phyloP scores from a whole-genome alignment of 257 asterid species.

The Solanum chiquidenum region DNA sequence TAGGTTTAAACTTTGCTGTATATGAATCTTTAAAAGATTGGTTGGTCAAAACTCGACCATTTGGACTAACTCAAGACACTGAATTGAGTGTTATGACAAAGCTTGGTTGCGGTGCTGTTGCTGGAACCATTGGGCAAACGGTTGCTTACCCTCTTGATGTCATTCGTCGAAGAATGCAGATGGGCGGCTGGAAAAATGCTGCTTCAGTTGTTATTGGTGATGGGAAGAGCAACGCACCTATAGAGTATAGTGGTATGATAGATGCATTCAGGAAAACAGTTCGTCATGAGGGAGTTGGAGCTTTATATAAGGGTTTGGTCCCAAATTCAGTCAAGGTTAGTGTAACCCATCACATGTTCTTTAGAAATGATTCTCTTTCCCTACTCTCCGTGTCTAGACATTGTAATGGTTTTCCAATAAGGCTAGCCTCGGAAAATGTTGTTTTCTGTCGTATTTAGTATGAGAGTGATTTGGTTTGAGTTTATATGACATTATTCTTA shows the following conservation, averaged over 20 bases:
- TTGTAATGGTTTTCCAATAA: not conserved
- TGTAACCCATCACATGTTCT: not conserved
- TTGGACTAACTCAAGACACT: slow-evolving; percentile 55
- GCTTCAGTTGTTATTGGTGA: slow-evolving; percentile 73
- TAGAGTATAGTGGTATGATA: slow-evolving; percentile 82
- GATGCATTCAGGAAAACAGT: slow-evolving; percentile 98
- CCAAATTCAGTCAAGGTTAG: slow-evolving; percentile 98
- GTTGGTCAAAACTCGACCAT: slow-evolving; percentile 50
- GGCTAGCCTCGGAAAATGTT: not conserved
- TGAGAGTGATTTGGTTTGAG: not conserved
- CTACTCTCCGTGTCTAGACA: not conserved
- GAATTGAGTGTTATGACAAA: slow-evolving; percentile 77
- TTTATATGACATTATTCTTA: not conserved
- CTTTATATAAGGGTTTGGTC: slow-evolving; percentile 91
- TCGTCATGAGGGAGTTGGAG: slow-evolving; percentile 75
- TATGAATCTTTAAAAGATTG: slow-evolving; percentile 93
- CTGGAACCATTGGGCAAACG: slow-evolving; percentile 97
- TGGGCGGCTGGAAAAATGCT: slow-evolving; percentile 97
- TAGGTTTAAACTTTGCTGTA: slow-evolving; percentile 94
- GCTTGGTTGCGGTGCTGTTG: slow-evolving; percentile 91
- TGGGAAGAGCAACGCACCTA: slow-evolving; percentile 55
- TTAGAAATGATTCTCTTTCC: not conserved
- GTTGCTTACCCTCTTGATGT: slow-evolving; percentile 97
- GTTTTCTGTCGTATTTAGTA: not conserved
- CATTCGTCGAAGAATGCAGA: slow-evolving; percentile 95